Evolutionary conservation across 495 filamentous ascomycete genomes (phyloP).

Genomic region (Penicillium nucicola): DNA sequence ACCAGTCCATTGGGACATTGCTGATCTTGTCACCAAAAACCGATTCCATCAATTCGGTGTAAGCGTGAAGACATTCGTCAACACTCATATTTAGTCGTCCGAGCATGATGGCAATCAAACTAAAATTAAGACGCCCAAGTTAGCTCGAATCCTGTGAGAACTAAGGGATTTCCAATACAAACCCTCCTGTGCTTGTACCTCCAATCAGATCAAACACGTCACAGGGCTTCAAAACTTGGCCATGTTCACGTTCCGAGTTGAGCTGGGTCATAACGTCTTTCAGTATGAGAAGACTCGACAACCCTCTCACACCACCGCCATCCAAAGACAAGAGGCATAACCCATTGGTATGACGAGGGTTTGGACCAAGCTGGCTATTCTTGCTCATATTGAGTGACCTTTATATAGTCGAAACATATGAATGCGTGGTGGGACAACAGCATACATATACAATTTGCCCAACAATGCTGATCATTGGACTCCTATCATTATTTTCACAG

Average conservation of each 20-base stretch:
- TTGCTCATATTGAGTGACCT: background rate
- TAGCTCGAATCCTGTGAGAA: background rate
- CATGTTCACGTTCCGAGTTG: conserved; percentile 18
- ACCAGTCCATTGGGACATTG: conserved; percentile 15
- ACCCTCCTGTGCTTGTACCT: conserved; percentile 41
- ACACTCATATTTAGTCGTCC: conserved; percentile 38
- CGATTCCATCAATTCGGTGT: conserved; percentile 20
- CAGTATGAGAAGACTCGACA: conserved; percentile 42
- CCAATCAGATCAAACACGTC: conserved; percentile 40
- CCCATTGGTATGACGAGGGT: conserved; percentile 9
- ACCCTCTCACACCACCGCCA: conserved; percentile 43
- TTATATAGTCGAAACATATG: no score
- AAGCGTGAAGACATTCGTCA: conserved; percentile 33
- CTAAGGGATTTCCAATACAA: conserved; percentile 1
- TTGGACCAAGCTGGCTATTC: background rate
- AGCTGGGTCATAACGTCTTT: conserved; percentile 34
- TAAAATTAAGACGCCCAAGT: conserved; percentile 3
- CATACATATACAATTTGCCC: no score
- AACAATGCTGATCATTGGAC: background rate
- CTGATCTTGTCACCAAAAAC: conserved; percentile 25
- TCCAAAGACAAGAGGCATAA: conserved; percentile 29
- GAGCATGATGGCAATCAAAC: conserved; percentile 43
- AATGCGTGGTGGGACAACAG: no score
- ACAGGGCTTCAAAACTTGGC: conserved; percentile 30
- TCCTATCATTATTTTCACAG: background rate